Base-by-base conservation (phyloP, 768 basidiomycete species). In the Kondoa subrosea region DNA sequence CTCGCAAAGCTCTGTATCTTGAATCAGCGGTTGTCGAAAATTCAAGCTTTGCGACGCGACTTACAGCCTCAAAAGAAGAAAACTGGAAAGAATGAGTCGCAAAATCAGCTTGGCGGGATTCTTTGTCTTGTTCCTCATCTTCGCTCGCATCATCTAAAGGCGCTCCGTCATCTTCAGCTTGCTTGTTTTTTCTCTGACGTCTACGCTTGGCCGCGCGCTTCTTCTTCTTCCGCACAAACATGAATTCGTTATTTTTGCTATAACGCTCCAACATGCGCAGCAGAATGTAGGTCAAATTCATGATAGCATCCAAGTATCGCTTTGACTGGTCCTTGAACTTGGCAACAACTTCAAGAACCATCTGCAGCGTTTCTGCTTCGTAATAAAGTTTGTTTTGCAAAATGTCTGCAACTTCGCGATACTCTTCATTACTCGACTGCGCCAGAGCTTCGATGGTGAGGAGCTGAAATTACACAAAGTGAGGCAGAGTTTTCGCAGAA, bases 351-450 rank as follows among this genome's bases (percentile, higher is more conserved):
- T 87, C 85, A 57, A 91, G 79, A 0, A 91, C 83, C 27, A 91
- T 84, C 72, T 97, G 92, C 66, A 97, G 84, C 21, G 92, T 85
- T 71, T 96, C 91, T 34, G 89, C 91, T 73, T 91, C 91, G 79
- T 96, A 97, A 74, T 96, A 87, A 29, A 99, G 80, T 76, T 95
- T 89, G 71, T 90, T 85, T 73, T 91, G 88, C 1, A 97, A 80
- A 25, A 86, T 79, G 66, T 84, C 84, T 62, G 91, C 87, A 29
- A 87, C 85, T 34, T 93, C 90, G 57, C 80, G 78, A 70, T 90
- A 80, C 25, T 77, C 78, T 34, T 81, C 75, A 57, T 85, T 82
- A 57, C 73, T 73, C 56, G 81, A 79, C 30, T 80, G 77, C 33
- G 85, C 82, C 86, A 99, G 91, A 60, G 78, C 78, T 73, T 96